Conservation (phyloP, 1,139 yeast species). For the Candida gigantensis region DNA sequence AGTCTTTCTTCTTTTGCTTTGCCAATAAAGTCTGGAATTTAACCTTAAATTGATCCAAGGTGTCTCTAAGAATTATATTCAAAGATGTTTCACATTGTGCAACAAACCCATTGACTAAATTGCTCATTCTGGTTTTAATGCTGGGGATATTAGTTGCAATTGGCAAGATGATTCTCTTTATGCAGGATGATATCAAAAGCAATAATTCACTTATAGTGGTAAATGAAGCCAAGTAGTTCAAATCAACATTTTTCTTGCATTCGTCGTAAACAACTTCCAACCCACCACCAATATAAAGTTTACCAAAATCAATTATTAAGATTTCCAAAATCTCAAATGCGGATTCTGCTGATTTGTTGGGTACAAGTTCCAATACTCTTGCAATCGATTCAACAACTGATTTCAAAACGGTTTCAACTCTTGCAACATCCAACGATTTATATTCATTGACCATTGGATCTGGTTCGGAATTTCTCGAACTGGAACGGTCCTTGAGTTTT, state of each 20-base stretch:
- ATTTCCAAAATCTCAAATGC: slow-evolving; percentile 69
- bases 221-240: slow-evolving; percentile 53
- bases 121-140: slow-evolving; percentile 63
- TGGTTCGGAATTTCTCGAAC: slow-evolving; percentile 18
- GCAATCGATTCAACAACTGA: slow-evolving; percentile 80
- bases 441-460: slow-evolving; percentile 28
- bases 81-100: slow-evolving; percentile 68
- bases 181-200: slow-evolving; percentile 66
- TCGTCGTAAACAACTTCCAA: slow-evolving; percentile 66
- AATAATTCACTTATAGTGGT: slow-evolving; percentile 63
- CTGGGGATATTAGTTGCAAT: slow-evolving; percentile 64
- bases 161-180: slow-evolving; percentile 72
- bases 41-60: slow-evolving; percentile 51
- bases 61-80: slow-evolving; percentile 63
- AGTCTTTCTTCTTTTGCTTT: slow-evolving; percentile 38
- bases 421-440: slow-evolving; percentile 39
- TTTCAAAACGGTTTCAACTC: slow-evolving; percentile 66
- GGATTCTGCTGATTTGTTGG: slow-evolving; percentile 58
- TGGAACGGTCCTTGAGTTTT: slow-evolving; percentile 27
- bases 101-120: slow-evolving; percentile 66
- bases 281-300: slow-evolving; percentile 71
- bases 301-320: slow-evolving; percentile 69
- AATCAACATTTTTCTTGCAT: slow-evolving; percentile 17
- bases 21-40: slow-evolving; percentile 51
- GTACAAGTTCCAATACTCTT: slow-evolving; percentile 72